These are phyloP conservation scores for Cyclotella kingstonii DNA, from an alignment of 108 stramenopile species.

Conservation along the genomic window DNA sequence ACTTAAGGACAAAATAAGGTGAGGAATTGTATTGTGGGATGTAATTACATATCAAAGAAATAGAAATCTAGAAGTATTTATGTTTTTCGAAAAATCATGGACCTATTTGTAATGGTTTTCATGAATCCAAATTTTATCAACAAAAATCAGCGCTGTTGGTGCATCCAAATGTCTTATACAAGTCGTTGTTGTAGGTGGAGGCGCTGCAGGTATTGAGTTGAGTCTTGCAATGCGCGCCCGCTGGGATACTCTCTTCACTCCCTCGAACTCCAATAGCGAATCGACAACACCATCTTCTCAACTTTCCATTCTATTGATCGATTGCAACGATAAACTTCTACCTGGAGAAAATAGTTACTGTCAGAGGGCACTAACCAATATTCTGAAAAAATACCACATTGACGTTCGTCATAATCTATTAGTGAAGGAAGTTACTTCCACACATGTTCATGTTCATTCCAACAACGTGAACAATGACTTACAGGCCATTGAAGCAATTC, in stretches of 20 bases:
- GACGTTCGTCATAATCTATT: conserved; percentile 49
- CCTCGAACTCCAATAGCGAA: background rate
- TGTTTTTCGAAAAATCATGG: background rate
- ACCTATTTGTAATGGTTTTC: background rate
- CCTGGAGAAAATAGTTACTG: conserved; percentile 55
- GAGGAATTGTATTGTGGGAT: background rate
- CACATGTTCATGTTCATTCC: conserved; percentile 42
- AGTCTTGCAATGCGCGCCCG: conserved; percentile 78
- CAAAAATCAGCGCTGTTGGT: background rate
- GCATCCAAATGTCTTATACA: conserved; percentile 1
- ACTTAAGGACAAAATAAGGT: conserved; percentile 31
- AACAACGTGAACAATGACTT: conserved; percentile 30
- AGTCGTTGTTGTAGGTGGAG: conserved; percentile 94
- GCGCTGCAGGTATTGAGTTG: conserved; percentile 94
- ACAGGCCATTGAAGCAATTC: conserved; percentile 36
- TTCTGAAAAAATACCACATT: conserved; percentile 59
- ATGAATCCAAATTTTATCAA: background rate
- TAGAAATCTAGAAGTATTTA: background rate
- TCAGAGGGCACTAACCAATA: conserved; percentile 42
- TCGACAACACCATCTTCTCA: conserved; percentile 8
- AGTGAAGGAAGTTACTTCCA: conserved; percentile 40
- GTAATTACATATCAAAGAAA: too few relatives aligned
- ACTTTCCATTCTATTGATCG: conserved; percentile 58
- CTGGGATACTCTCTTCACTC: conserved; percentile 37
- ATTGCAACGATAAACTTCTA: conserved; percentile 57